Base-by-base conservation (phyloP, 495 filamentous ascomycete genomes). In the Polyplosphaeria fusca region DNA sequence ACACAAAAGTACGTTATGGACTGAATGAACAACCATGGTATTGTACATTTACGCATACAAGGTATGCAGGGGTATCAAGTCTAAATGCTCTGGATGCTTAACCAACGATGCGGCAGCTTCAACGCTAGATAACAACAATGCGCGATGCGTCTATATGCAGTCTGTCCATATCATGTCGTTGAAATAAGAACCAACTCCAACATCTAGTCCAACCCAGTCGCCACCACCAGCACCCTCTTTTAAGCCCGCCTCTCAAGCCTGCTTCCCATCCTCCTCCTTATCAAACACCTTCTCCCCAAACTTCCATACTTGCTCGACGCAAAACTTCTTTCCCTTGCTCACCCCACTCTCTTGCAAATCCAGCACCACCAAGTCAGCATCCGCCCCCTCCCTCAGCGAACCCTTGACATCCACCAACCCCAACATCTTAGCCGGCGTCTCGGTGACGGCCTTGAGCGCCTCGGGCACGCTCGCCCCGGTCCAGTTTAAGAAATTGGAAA, bases 341-440 rank as follows among this genome's bases (percentile, higher is more conserved):
- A 55, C 66, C 59, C 78, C 76, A 5, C 68, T 66, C 27, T 66
- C 66, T 28, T 65, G 71, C 64, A 86, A 82, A 9, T 78, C 80
- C 49, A 92, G 67, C 1, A 92, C 77, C 22, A 91, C 80, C 51
- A 94, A 65, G 71, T 94, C 89, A 1, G 88, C 89, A 77, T 94
- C 89, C 2, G 86, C 86, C 18, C 82, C 87, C 27, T 77, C 74
- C 1, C 80, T 77, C 49, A 94, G 68, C 0, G 68, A 75, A 0
- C 88, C 89, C 74, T 92, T 92, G 22, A 81, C 70, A 2, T 74
- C 77, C 43, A 82, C 64, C 39, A 91, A 47, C 0, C 84, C 84
- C 22, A 94, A 69, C 82, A 94, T 85, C 16, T 75, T 74, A 1
- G 88, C 88, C 11, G 89, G 88, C 7, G 83, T 85, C 13, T 75